Evolutionary conservation across 1,139 yeast genomes (phyloP).

Genomic region (Blastobotrys indianensis): DNA sequence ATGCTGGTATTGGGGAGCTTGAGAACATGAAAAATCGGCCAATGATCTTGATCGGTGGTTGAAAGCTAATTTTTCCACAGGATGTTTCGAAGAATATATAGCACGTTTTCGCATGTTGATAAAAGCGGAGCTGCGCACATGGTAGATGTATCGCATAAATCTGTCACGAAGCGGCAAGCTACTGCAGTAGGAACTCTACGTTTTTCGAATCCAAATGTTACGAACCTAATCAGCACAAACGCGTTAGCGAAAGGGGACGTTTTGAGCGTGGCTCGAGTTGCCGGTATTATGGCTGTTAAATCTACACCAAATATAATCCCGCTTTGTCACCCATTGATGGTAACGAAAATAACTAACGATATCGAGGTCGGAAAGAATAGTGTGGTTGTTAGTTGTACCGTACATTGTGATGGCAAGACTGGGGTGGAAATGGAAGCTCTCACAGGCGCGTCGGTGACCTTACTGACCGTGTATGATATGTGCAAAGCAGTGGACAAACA

Average conservation of each 20-base stretch:
- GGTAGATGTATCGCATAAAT: slow-evolving; percentile 42
- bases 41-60: slow-evolving; percentile 52
- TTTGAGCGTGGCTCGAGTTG: slow-evolving; percentile 41
- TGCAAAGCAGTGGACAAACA: slow-evolving; percentile 48
- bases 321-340: slow-evolving; percentile 42
- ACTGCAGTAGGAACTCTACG: slow-evolving; percentile 39
- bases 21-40: slow-evolving; percentile 45
- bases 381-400: slow-evolving; percentile 34
- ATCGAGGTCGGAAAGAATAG: slow-evolving; percentile 22
- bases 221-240: slow-evolving; percentile 32
- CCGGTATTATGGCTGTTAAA: slow-evolving; percentile 48
- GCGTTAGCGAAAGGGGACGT: slow-evolving; percentile 47
- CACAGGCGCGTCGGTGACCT: slow-evolving; percentile 39
- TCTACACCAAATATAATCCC: slow-evolving; percentile 43
- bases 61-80: slow-evolving; percentile 19
- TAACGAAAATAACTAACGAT: slow-evolving; percentile 38
- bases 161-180: slow-evolving; percentile 38
- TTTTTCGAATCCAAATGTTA: slow-evolving; percentile 34
- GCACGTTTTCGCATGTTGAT: slow-evolving; percentile 38
- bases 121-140: slow-evolving; percentile 42
- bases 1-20: slow-evolving; percentile 44
- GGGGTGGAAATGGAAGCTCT: slow-evolving; percentile 55
- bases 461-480: slow-evolving; percentile 49
- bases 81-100: not conserved
- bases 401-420: slow-evolving; percentile 43